These are phyloP conservation scores for Infundibulicybe gibba DNA, from an alignment of 768 basidiomycete species.

Conservation along the genomic window DNA sequence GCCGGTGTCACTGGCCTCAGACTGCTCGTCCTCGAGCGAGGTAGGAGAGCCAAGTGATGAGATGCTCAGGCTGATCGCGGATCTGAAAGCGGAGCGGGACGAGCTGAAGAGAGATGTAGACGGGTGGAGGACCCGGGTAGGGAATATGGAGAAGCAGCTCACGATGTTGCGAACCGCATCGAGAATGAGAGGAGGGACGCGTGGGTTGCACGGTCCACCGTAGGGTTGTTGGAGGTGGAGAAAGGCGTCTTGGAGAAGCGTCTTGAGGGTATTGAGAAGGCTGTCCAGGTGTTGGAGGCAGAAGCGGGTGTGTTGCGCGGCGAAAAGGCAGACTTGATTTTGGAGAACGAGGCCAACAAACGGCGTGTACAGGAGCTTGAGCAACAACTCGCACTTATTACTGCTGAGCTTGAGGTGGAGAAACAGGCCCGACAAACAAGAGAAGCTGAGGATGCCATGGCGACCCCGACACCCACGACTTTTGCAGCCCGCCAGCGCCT, in stretches of 20 bases:
- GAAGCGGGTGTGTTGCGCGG: constrained; percentile 21
- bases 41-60: constrained; percentile 64
- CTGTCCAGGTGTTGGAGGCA: constrained; percentile 18
- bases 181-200: constrained; percentile 81
- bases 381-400: constrained; percentile 39
- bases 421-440: constrained; percentile 11
- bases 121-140: constrained; percentile 78
- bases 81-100: constrained; percentile 86
- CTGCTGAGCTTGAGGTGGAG: constrained; percentile 25
- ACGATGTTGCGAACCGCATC: constrained; percentile 56
- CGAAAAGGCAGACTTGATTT: constrained; percentile 22
- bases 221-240: constrained; percentile 64
- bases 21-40: constrained; percentile 30
- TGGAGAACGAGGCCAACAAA: constrained; percentile 34
- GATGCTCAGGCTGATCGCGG: constrained; percentile 70
- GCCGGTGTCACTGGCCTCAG: constrained; percentile 49
- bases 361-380: constrained; percentile 39
- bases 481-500: constrained; percentile 21
- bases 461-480: constrained; percentile 43
- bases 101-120: constrained; percentile 86
- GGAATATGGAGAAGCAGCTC: constrained; percentile 70
- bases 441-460: constrained; percentile 29
- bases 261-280: constrained; percentile 32
- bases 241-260: constrained; percentile 53
- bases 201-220: constrained; percentile 77